phyloP scores from a whole-genome alignment of 495 filamentous ascomycete genomes.

The Xanthoparmelia taractica region DNA sequence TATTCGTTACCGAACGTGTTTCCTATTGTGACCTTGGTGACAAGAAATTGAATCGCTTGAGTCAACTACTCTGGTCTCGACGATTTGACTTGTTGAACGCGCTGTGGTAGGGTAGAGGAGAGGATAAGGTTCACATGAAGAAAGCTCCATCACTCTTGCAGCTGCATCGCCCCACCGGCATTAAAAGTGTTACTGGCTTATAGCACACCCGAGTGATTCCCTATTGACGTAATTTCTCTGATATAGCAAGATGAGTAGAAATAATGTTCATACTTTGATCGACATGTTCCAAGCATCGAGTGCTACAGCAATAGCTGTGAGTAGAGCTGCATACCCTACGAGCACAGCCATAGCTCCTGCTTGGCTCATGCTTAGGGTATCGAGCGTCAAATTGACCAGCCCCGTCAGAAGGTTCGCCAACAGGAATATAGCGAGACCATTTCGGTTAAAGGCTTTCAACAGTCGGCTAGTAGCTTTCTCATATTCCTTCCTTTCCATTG shows the following conservation, averaged over 20 bases:
- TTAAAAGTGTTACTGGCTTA: not conserved
- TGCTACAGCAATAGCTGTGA: conserved; percentile 60
- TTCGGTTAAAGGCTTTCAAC: conserved; percentile 75
- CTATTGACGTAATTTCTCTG: not conserved
- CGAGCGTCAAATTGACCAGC: conserved; percentile 74
- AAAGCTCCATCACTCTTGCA: no score
- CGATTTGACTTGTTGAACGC: no score
- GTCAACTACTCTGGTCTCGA: no score
- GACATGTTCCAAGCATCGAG: conserved; percentile 67
- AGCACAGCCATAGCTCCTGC: conserved; percentile 63
- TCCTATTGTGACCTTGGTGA: no score
- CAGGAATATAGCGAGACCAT: conserved; percentile 81
- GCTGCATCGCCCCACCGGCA: no score
- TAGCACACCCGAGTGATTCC: not conserved
- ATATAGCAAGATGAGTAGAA: not conserved
- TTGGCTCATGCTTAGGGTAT: conserved; percentile 62
- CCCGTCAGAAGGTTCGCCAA: conserved; percentile 86
- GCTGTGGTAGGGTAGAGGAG: no score
- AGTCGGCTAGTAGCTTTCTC: conserved; percentile 69
- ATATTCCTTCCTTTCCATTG: conserved; percentile 33
- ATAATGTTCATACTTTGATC: conserved; percentile 59
- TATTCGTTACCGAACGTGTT: no score
- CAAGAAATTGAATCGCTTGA: no score
- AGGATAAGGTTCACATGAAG: no score
- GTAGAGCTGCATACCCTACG: conserved; percentile 55